Percentiles rank a stretch among this genome's conserved stretches.
Conservation (phyloP, 2,329 filamentous ascomycete species). For the Fusarium udum region DNA sequence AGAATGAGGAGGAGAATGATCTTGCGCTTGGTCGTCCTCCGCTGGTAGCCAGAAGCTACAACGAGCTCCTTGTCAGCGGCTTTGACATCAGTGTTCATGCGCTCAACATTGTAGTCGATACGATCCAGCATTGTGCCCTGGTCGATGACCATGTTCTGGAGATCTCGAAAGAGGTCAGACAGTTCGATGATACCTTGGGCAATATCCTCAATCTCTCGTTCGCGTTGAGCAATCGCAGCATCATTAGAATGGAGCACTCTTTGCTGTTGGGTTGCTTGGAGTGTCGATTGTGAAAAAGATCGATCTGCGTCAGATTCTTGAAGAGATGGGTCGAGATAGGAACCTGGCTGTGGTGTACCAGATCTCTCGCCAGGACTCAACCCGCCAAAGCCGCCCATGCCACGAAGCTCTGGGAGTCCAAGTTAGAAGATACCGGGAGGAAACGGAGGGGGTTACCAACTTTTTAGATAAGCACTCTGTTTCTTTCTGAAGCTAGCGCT, state of each 20-base stretch:
- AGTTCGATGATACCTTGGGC: constrained; percentile 98
- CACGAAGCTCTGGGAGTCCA: constrained; percentile 71
- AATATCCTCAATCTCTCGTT: constrained; percentile 97
- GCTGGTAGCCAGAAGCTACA: constrained; percentile 89
- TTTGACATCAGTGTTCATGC: constrained; percentile 93
- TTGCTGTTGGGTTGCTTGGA: constrained; percentile 79
- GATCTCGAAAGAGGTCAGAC: constrained; percentile 93
- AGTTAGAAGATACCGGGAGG: neutral
- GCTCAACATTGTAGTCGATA: constrained; percentile 98
- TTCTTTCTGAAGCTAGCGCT: constrained; percentile 96
- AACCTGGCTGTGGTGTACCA: constrained; percentile 59
- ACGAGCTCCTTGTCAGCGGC: constrained; percentile 91
- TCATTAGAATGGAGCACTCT: constrained; percentile 79
- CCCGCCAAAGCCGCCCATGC: constrained; percentile 69
- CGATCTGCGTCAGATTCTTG: constrained; percentile 94
- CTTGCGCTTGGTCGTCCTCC: constrained; percentile 87
- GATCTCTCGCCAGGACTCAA: constrained; percentile 62
- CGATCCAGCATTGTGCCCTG: constrained; percentile 91
- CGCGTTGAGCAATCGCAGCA: constrained; percentile 85
- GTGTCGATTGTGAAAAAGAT: constrained; percentile 87
- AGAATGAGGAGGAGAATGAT: constrained; percentile 89
- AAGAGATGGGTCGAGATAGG: constrained; percentile 84
- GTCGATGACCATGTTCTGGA: constrained; percentile 95
- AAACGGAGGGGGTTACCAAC: constrained; percentile 56
- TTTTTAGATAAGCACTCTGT: constrained; percentile 95